Conservation (phyloP, 495 filamentous ascomycete genomes). For the Podospora comata region DNA sequence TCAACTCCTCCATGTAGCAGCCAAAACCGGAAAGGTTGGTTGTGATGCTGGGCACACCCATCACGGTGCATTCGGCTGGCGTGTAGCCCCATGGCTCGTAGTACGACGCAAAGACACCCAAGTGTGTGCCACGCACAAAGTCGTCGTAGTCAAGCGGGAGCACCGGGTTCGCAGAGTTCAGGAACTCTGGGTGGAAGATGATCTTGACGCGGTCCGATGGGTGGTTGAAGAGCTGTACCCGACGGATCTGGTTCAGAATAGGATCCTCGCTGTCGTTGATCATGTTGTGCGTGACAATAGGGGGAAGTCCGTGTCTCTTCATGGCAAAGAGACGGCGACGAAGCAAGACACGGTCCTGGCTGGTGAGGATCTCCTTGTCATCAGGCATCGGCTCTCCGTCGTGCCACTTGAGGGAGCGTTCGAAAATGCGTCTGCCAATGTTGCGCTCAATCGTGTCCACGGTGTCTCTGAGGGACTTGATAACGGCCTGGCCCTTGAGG, state of each 20-base stretch:
- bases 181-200: conserved; percentile 96
- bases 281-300: conserved; percentile 99
- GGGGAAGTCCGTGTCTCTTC: conserved; percentile 85
- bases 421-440: conserved; percentile 90
- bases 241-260: conserved; percentile 91
- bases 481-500: conserved; percentile 92
- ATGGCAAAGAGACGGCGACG: conserved; percentile 90
- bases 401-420: conserved; percentile 88
- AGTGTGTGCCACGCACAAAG: conserved; percentile 93
- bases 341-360: conserved; percentile 88
- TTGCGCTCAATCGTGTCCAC: conserved; percentile 84
- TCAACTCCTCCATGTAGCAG: conserved; percentile 99
- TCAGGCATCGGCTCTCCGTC: conserved; percentile 90
- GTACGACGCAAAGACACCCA: conserved; percentile 95
- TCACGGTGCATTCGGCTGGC: conserved; percentile 96
- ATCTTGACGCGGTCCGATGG: conserved; percentile 93
- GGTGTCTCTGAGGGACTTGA: conserved; percentile 92
- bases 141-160: conserved; percentile 96
- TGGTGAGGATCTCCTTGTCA: conserved; percentile 89
- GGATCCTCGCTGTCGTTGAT: conserved; percentile 88
- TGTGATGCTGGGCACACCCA: conserved; percentile 98
- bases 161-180: conserved; percentile 92
- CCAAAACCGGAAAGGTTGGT: conserved; percentile 97
- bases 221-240: conserved; percentile 96
- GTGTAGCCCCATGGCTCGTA: conserved; percentile 99